Conservation (phyloP, 1,284 basidiomycete genomes). For the Naganishia liquefaciens region DNA sequence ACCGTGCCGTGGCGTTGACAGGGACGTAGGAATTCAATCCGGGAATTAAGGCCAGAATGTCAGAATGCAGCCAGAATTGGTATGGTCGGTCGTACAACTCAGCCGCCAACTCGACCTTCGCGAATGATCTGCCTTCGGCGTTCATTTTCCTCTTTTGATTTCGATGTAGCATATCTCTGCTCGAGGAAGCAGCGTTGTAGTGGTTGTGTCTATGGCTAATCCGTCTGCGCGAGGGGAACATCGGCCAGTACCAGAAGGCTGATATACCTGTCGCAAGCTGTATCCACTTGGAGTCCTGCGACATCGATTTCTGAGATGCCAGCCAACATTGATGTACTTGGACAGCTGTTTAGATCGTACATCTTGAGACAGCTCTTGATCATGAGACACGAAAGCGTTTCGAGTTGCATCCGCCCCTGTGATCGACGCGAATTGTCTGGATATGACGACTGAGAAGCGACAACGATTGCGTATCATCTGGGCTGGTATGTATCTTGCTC, state of each 20-base stretch:
- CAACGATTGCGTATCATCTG: slow-evolving; percentile 3
- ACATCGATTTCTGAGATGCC: too few relatives aligned
- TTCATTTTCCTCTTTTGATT: background rate
- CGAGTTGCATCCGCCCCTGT: slow-evolving; percentile 14
- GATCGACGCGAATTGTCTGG: slow-evolving; percentile 7
- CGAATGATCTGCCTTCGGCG: background rate
- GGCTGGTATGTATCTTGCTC: background rate
- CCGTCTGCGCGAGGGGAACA: background rate
- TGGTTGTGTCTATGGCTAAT: background rate
- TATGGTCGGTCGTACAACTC: too few relatives aligned
- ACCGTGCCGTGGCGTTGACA: slow-evolving; percentile 5
- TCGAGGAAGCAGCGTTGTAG: background rate
- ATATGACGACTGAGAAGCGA: slow-evolving; percentile 6
- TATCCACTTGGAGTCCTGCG: too few relatives aligned
- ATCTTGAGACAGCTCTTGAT: too few relatives aligned
- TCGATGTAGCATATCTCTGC: slow-evolving; percentile 3
- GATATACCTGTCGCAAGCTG: too few relatives aligned
- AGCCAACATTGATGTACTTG: too few relatives aligned
- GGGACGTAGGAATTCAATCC: too few relatives aligned
- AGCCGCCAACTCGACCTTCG: background rate
- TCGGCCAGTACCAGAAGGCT: too few relatives aligned
- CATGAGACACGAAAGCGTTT: slow-evolving; percentile 18
- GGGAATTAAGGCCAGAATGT: too few relatives aligned
- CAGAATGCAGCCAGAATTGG: too few relatives aligned
- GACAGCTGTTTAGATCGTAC: too few relatives aligned